Base-by-base conservation (phyloP, 345 rosid genomes). In the Arabidopsis arenosa region DNA sequence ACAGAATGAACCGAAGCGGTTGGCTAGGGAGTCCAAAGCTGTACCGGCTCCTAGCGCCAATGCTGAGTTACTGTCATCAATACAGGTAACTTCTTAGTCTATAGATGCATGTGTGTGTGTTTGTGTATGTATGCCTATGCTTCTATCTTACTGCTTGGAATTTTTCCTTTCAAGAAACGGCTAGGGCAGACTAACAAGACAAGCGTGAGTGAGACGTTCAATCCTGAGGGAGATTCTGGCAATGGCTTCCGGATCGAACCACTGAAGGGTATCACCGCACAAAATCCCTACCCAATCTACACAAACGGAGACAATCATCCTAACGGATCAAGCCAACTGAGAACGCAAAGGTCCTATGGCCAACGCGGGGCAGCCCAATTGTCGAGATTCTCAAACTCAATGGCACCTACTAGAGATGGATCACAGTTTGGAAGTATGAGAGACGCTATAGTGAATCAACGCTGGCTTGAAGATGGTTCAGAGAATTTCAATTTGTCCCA, bases 361-460 rank as follows among this genome's bases (percentile, higher is more conserved):
- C 81, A 83, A 47, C 83, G 65, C 0, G 83, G 86, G 30, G 83
- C 84, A 61, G 72, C 82, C n/a, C 83, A 84, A 10, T 72, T 91
- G 62, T 86, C 93, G 64, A 84, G 90, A 85, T 91, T 89, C 81
- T 86, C 98, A 63, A 91, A 85, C 79, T 91, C 97, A 1, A 85
- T 94, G 68, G 95, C 90, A 15, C 69, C 70, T 43, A 79, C 75
- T 51, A 84, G 96, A 85, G 92, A 86, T 68, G 78, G 76, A 49
- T 83, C 96, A 18, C 84, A 80, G 35, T 82, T 84, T 52, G 89
- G 85, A 79, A 81, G 80, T 68, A 60, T 79, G 63, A 80, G 83
- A 63, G 83, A 77, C 61, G 58, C 66, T 12, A 26, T 83, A 9
- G 86, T 79, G 7, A 87, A 84, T 64, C 84, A 83, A 74, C 60